Base-by-base conservation (phyloP, 2,329 filamentous ascomycete genomes). In the Aspergillus thermomutatus region DNA sequence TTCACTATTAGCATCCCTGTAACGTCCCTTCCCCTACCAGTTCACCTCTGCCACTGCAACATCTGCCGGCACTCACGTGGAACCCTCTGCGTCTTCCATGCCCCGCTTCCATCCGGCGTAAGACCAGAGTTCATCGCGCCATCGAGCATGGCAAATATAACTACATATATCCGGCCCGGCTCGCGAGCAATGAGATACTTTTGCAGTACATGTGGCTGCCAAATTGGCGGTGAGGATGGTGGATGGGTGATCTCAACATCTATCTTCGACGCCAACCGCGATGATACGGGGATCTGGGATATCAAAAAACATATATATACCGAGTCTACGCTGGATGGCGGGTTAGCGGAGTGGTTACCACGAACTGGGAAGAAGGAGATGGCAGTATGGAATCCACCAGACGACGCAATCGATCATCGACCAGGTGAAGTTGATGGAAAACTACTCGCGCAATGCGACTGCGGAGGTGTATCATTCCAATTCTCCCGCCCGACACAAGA, bases 201-300 rank as follows among this genome's bases (percentile, higher is more conserved):
- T 60, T 81, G 79, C 61, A 66, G 66, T 6, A 77, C 69, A 7
- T 81, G 79, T 56, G 79, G 78, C 10, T 75, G 73, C 25, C 73
- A 75, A 9, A 60, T 71, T 6, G 66, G 66, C 6, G 54, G 49
- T 1, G 55, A 60, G n/a, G n/a, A n/a, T 19, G 53, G 55, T 3
- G 37, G 34, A 3, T 70, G 66, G 66, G 53, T 58, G 1, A 55
- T 70, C 8, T 69, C 68, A 7, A 63, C 54, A 2, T 43, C 67
- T 4, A 60, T 69, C 19, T 66, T 69, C 47, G 63, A 66, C 21
- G 49, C 53, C 8, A 63, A 62, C 28, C 46, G 43, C 26, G 54
- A 64, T 3, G 21, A 61, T 17, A 37, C 14, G 4, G 53, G 43
- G 1, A 50, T 63, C 9, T 68, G 65, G 57, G 40, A 60, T 21